Conservation (phyloP, 345 rosid species). For the Diplotaxis tenuifolia region DNA sequence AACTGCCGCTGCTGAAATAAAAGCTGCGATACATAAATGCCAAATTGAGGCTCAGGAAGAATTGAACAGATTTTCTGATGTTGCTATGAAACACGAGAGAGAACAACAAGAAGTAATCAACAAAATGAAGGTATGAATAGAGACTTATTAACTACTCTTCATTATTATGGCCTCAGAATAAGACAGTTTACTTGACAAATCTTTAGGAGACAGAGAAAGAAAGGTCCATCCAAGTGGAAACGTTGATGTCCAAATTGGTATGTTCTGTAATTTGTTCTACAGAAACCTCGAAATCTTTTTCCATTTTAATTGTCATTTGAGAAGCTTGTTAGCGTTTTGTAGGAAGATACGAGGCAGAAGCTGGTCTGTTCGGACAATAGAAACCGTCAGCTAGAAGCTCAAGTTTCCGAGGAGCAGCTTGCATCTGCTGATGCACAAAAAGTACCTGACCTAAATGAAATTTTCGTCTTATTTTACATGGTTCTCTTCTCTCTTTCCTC, state of each 20-base stretch:
- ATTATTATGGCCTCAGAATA: slow-evolving; percentile 16
- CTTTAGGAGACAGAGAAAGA: slow-evolving; percentile 73
- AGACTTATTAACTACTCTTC: slow-evolving; percentile 13
- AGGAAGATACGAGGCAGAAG: slow-evolving; percentile 90
- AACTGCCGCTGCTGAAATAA: slow-evolving; percentile 64
- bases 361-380: slow-evolving; percentile 80
- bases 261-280: slow-evolving; percentile 13
- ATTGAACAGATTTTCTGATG: slow-evolving; percentile 58
- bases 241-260: slow-evolving; percentile 86
- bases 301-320: slow-evolving; percentile 13
- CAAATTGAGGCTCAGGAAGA: slow-evolving; percentile 78
- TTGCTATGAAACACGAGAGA: slow-evolving; percentile 59
- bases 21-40: slow-evolving; percentile 73
- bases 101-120: slow-evolving; percentile 79
- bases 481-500: neutral
- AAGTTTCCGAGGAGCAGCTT: slow-evolving; percentile 68
- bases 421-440: slow-evolving; percentile 60
- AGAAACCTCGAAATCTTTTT: neutral
- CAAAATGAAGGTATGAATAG: slow-evolving; percentile 69
- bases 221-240: slow-evolving; percentile 70
- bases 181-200: slow-evolving; percentile 28
- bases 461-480: slow-evolving; percentile 9
- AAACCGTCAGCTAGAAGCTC: slow-evolving; percentile 88
- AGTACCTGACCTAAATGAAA: slow-evolving; percentile 40
- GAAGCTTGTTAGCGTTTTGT: slow-evolving; percentile 22